Base-by-base conservation (phyloP, 192 early-diverging fungal genomes). In the Coemansia sp. region DNA sequence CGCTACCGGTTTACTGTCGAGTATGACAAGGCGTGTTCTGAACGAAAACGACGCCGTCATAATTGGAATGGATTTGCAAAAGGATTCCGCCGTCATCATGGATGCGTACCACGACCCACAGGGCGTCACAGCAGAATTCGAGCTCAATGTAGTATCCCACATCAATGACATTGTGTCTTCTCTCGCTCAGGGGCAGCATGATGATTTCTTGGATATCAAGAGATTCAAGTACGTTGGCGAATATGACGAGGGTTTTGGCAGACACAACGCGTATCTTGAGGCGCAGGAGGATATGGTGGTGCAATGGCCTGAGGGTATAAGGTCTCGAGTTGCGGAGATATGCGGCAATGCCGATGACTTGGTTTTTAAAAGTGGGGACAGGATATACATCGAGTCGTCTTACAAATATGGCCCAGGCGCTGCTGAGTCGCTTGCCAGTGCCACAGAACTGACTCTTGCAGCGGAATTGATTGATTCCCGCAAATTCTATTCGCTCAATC, bases 371-470 rank as follows among this genome's bases (percentile, higher is more conserved):
- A 84, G 87, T 59, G 92, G 87, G 48, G 96, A 98, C 72, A 76
- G 92, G 15, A 92, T 98, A 65, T 90, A 93, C 72, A 77, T 98
- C 48, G 96, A 96, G 75, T 92, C 92, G 63, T 90, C 91, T 2
- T 89, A 92, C 87, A 98, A 98, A 83, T 96, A 91, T 67, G 84
- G 83, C 18, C 45, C 62, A 1, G 66, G 54, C 5, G 93, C 93
- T 57, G 82, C 87, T 2, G 64, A 73, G 5, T 47, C 69, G 7
- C 78, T 94, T 9, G 75, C 90, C 13, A 61, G 78, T 22, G 43
- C 72, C 10, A 67, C 79, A 19, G 82, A 83, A 3, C 74, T 92
- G 39, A 61, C 60, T 11, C 68, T 84, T 46, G 55, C 77, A n/a
- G 76, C 83, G 4, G 66, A 74, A 46, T 93, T 88, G 88, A 68